Percentiles rank a stretch among this genome's conserved stretches.
Evolutionary conservation across 257 asterid species (phyloP).

Genomic region (Handroanthus guayacan): DNA sequence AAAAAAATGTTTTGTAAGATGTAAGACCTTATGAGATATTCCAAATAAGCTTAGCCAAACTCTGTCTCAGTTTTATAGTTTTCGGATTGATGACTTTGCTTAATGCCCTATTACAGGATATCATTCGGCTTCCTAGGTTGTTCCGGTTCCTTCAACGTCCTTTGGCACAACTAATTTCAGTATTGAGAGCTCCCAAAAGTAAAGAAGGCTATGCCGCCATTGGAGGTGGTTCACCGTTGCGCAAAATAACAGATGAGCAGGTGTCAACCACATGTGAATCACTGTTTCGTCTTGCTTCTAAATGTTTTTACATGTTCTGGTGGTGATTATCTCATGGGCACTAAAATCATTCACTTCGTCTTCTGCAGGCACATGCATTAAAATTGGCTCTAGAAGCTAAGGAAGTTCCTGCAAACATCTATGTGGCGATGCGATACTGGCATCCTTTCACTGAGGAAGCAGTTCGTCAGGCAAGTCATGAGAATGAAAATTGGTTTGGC

Average conservation of each 20-base stretch:
- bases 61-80: not conserved
- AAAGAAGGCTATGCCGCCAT: constrained; percentile 97
- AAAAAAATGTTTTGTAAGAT: too few species aligned
- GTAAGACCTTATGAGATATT: too few species aligned
- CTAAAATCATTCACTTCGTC: constrained; percentile 18
- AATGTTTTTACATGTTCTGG: not conserved
- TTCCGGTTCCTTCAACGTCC: constrained; percentile 91
- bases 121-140: constrained; percentile 94
- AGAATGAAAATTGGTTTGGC: not conserved
- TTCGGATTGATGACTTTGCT: constrained; percentile 15
- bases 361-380: constrained; percentile 76
- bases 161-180: constrained; percentile 85
- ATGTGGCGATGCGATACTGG: constrained; percentile 99
- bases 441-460: constrained; percentile 99
- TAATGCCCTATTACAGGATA: constrained; percentile 62
- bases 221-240: constrained; percentile 98
- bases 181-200: constrained; percentile 89
- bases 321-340: constrained; percentile 10
- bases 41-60: too few species aligned
- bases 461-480: constrained; percentile 68
- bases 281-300: not conserved
- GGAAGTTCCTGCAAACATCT: constrained; percentile 71
- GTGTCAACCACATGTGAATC: constrained; percentile 39
- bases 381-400: constrained; percentile 71
- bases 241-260: constrained; percentile 92